phyloP scores from a whole-genome alignment of 2,329 filamentous ascomycete genomes.

The Domatiomyces globalis region DNA sequence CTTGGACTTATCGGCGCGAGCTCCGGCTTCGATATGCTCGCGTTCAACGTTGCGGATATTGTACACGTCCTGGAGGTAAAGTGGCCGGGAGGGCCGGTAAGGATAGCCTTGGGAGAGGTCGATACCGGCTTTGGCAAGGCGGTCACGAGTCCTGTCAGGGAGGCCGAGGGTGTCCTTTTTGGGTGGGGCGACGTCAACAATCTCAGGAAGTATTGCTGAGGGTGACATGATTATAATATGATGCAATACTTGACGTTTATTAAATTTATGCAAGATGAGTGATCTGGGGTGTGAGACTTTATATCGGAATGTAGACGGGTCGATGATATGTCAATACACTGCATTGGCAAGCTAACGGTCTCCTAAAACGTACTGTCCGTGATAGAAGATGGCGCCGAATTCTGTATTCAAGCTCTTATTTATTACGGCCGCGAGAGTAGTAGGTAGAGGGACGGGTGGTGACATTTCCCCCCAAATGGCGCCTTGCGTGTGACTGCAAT shows the following conservation, averaged over 20 bases:
- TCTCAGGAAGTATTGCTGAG: conserved; percentile 46
- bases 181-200: conserved; percentile 49
- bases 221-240: conserved; percentile 35
- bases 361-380: no score
- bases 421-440: no score
- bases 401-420: no score
- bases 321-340: no score
- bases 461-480: no score
- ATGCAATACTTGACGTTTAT: conserved; percentile 6
- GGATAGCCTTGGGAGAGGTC: conserved; percentile 59
- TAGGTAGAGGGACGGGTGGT: no score
- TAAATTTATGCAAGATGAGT: no score
- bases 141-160: conserved; percentile 41
- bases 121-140: conserved; percentile 54
- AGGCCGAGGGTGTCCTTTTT: conserved; percentile 51
- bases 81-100: conserved; percentile 51
- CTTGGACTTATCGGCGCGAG: conserved; percentile 42
- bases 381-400: no score
- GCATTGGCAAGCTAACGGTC: no score
- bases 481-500: no score
- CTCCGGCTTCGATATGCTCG: conserved; percentile 45
- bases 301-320: no score
- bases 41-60: conserved; percentile 47
- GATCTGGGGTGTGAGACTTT: no score
- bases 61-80: conserved; percentile 57